These are phyloP conservation scores for Pistacia atlantica DNA, from an alignment of 345 rosid species.

Conservation along the genomic window DNA sequence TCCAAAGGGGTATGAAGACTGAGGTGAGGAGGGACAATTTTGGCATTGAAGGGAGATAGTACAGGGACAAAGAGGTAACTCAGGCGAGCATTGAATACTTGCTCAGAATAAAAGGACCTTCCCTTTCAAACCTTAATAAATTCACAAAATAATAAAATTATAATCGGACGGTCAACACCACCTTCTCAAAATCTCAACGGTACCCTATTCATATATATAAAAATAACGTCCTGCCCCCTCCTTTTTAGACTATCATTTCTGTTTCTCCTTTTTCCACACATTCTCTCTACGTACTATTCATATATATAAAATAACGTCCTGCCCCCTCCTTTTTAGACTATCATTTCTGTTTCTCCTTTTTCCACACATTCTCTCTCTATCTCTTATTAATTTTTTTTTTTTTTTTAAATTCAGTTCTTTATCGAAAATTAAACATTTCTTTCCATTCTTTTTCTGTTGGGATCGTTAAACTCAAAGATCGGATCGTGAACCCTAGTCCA, in stretches of 20 bases:
- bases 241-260: neutral
- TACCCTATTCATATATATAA: neutral
- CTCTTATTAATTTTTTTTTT: neutral
- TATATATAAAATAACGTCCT: no score
- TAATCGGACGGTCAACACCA: slow-evolving; percentile 12
- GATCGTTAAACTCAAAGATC: slow-evolving; percentile 33
- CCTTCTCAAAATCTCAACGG: slow-evolving; percentile 13
- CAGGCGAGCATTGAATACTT: slow-evolving; percentile 24
- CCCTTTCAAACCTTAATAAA: neutral
- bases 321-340: neutral
- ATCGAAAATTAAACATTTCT: neutral
- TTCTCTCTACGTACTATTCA: no score
- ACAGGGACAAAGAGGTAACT: slow-evolving; percentile 38
- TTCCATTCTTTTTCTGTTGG: slow-evolving; percentile 14
- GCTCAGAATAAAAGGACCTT: slow-evolving; percentile 11
- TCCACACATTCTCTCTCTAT: neutral
- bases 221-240: neutral
- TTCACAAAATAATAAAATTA: neutral
- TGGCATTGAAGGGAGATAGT: neutral
- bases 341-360: neutral
- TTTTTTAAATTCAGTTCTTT: neutral
- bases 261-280: neutral
- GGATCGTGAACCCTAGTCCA: slow-evolving; percentile 30
- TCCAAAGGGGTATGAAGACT: no score
- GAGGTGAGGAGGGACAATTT: slow-evolving; percentile 22